Conservation (phyloP, 257 asterid species). For the Solanum lignicaule region DNA sequence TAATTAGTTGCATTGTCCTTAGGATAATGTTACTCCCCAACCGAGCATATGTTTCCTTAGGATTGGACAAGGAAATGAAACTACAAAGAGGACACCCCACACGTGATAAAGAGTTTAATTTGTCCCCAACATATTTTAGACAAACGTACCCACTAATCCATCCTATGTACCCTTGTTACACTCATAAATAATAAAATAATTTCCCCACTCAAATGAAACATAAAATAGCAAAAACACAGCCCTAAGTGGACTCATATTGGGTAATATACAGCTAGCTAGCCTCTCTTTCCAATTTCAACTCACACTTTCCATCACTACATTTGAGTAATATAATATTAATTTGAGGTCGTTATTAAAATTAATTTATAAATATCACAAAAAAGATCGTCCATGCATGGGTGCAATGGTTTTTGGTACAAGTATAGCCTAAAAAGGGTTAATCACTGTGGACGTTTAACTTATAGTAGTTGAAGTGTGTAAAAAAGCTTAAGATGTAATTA, state of each 20-base stretch:
- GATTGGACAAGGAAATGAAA: neutral
- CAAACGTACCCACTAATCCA: neutral
- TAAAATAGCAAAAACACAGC: neutral
- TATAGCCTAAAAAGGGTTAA: no score
- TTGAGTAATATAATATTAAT: neutral
- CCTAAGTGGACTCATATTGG: neutral
- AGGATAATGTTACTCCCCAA: neutral
- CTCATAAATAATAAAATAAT: neutral
- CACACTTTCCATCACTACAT: neutral
- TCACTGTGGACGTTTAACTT: no score
- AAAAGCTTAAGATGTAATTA: no score
- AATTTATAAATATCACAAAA: neutral
- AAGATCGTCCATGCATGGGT: neutral
- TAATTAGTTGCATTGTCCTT: neutral
- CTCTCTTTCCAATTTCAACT: neutral
- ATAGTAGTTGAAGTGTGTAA: no score
- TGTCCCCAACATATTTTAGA: neutral
- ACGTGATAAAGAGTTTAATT: neutral
- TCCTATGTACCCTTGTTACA: neutral
- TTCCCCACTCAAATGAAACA: neutral
- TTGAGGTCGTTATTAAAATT: no score
- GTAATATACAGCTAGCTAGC: neutral
- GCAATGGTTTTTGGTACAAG: neutral
- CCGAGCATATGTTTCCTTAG: neutral
- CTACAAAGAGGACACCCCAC: neutral